Conservation (phyloP, 345 rosid genomes). For the Lepidium aucheri region DNA sequence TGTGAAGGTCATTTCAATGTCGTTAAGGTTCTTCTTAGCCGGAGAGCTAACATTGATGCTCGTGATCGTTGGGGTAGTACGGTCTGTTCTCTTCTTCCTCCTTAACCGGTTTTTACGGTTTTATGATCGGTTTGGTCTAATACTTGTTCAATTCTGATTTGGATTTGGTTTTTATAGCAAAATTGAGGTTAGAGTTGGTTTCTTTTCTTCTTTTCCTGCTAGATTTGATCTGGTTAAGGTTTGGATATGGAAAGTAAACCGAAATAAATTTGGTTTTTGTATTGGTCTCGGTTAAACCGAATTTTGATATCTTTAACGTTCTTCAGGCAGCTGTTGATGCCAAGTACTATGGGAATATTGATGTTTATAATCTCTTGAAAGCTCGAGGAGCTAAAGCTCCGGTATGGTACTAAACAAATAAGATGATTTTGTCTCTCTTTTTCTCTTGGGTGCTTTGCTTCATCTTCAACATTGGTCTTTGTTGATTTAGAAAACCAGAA, state of each 20-base stretch:
- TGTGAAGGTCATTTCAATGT: slow-evolving; percentile 86
- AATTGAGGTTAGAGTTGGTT: not conserved
- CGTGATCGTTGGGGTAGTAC: slow-evolving; percentile 99
- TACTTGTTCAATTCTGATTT: not conserved
- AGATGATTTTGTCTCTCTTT: not conserved
- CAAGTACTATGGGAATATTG: slow-evolving; percentile 76
- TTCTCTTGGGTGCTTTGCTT: not conserved
- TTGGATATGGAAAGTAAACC: not conserved
- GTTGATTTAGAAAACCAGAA: slow-evolving; percentile 65
- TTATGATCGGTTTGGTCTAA: not conserved
- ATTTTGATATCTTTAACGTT: not conserved
- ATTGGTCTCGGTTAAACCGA: not conserved
- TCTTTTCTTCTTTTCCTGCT: not conserved
- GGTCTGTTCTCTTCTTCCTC: slow-evolving; percentile 34
- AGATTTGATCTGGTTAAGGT: not conserved
- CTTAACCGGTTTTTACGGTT: not conserved
- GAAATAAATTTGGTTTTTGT: not conserved
- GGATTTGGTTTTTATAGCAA: not conserved
- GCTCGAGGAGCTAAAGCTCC: slow-evolving; percentile 88
- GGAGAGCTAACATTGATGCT: slow-evolving; percentile 81
- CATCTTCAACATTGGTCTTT: slow-evolving; percentile 8
- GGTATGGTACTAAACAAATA: slow-evolving; percentile 27
- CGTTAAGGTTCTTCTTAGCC: slow-evolving; percentile 51
- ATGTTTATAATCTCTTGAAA: slow-evolving; percentile 71
- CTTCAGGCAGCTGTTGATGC: slow-evolving; percentile 91